phyloP scores from a whole-genome alignment of 306 rosid species.

The Fagus sylvatica region DNA sequence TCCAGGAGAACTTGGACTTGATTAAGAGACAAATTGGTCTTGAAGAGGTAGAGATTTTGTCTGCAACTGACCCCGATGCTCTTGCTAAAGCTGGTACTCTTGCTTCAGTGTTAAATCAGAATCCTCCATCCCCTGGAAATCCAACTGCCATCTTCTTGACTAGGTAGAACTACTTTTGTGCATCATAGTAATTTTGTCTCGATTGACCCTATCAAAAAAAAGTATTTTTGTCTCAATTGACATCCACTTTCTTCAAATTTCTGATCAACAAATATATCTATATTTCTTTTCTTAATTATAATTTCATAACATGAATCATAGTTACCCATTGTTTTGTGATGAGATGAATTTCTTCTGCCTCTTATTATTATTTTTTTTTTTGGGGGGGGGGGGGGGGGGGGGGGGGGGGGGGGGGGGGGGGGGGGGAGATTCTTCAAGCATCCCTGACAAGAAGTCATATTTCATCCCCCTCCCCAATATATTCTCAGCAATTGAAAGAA shows the following conservation, averaged over 20 bases:
- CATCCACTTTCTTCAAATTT: not conserved
- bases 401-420: too few species aligned
- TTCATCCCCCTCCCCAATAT: not conserved
- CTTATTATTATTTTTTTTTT: too few species aligned
- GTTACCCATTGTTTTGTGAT: too few species aligned
- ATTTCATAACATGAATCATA: not conserved
- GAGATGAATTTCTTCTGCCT: too few species aligned
- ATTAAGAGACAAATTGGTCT: conserved; percentile 80
- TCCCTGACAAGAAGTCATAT: too few species aligned
- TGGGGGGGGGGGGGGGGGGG: too few species aligned
- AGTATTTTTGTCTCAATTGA: not conserved
- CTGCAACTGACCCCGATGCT: conserved; percentile 57
- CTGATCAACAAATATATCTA: not conserved
- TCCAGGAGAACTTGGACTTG: conserved; percentile 70
- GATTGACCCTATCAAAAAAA: not conserved
- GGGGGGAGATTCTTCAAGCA: too few species aligned
- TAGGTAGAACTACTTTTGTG: conserved; percentile 12
- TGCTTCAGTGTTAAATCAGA: conserved; percentile 55
- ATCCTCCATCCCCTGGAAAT: conserved; percentile 87
- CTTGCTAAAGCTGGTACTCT: conserved; percentile 64
- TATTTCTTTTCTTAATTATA: not conserved
- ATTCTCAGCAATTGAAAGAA: not conserved
- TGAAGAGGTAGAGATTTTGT: conserved; percentile 67
- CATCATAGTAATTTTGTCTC: not conserved
- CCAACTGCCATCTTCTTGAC: conserved; percentile 84